These are phyloP conservation scores for Gossypium armourianum DNA, from an alignment of 441 rosid genomes.

Conservation along the genomic window DNA sequence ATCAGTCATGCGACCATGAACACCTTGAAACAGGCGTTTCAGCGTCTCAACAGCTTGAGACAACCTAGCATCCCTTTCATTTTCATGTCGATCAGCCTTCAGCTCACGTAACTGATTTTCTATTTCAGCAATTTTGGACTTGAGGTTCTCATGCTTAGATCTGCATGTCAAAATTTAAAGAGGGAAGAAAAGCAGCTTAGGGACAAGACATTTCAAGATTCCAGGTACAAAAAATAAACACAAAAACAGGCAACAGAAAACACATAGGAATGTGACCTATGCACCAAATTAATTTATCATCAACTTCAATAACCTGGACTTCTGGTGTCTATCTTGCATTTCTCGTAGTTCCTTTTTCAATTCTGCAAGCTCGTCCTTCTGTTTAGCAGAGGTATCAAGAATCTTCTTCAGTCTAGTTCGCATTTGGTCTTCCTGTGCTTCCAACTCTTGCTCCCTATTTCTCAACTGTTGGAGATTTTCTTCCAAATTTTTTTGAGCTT, in stretches of 20 bases:
- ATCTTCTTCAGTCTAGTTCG: slow-evolving; percentile 50
- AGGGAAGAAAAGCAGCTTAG: slow-evolving; percentile 1
- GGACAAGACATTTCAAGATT: background rate
- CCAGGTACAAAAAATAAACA: background rate
- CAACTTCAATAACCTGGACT: slow-evolving; percentile 47
- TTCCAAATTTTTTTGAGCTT: slow-evolving; percentile 81
- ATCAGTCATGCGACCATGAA: slow-evolving; percentile 95
- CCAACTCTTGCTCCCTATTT: slow-evolving; percentile 66
- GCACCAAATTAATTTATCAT: slow-evolving; percentile 13
- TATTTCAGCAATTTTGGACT: slow-evolving; percentile 62
- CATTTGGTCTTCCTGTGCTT: slow-evolving; percentile 69
- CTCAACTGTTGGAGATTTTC: slow-evolving; percentile 84
- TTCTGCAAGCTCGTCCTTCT: slow-evolving; percentile 51
- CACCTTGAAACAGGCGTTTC: slow-evolving; percentile 83
- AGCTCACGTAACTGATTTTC: slow-evolving; percentile 83
- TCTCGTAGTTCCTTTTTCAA: slow-evolving; percentile 53
- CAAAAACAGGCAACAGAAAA: background rate
- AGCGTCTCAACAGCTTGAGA: slow-evolving; percentile 88
- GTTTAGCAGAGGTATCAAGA: slow-evolving; percentile 45
- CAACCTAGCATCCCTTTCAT: slow-evolving; percentile 78
- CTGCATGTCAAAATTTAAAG: slow-evolving; percentile 31
- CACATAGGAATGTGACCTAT: background rate
- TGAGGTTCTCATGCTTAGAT: slow-evolving; percentile 60
- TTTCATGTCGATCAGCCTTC: slow-evolving; percentile 86
- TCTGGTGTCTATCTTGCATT: slow-evolving; percentile 68